Percentiles rank a stretch among this genome's conserved stretches.
Evolutionary conservation across 495 filamentous ascomycete species (phyloP).

Genomic region (Pyrenula aspistea): DNA sequence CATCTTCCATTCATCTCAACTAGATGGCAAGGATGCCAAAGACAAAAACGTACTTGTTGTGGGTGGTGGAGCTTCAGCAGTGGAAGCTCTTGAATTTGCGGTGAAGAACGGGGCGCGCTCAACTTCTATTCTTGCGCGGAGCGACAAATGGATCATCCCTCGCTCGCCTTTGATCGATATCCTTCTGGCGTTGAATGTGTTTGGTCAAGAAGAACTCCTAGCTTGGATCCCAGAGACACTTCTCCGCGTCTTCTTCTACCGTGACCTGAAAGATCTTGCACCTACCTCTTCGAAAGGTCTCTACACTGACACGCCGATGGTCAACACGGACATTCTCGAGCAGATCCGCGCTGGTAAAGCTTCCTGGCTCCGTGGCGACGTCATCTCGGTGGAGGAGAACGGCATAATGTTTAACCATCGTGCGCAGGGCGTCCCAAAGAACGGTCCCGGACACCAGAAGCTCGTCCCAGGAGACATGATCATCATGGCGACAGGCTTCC

Average conservation of each 20-base stretch:
- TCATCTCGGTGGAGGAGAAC: slow-evolving; percentile 46
- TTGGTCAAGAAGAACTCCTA: slow-evolving; percentile 61
- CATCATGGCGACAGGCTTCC: slow-evolving; percentile 74
- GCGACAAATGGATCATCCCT: slow-evolving; percentile 85
- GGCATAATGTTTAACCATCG: slow-evolving; percentile 62
- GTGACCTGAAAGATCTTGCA: slow-evolving; percentile 67
- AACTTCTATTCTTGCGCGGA: slow-evolving; percentile 62
- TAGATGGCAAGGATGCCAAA: slow-evolving; percentile 58
- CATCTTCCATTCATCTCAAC: slow-evolving; percentile 60
- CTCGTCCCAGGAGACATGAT: slow-evolving; percentile 61
- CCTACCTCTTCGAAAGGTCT: slow-evolving; percentile 51
- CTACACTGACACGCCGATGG: slow-evolving; percentile 78
- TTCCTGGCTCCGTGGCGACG: slow-evolving; percentile 72
- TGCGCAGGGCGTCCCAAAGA: slow-evolving; percentile 58
- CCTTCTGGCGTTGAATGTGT: slow-evolving; percentile 64
- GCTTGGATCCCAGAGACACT: slow-evolving; percentile 69
- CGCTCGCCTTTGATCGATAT: slow-evolving; percentile 64
- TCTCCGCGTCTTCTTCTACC: slow-evolving; percentile 71
- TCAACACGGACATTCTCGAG: slow-evolving; percentile 67
- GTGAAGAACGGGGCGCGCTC: slow-evolving; percentile 50
- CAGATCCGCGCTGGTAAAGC: slow-evolving; percentile 66
- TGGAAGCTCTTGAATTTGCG: slow-evolving; percentile 77
- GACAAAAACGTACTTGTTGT: slow-evolving; percentile 65
- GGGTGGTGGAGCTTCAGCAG: slow-evolving; percentile 69
- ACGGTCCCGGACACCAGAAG: slow-evolving; percentile 52